phyloP scores from a whole-genome alignment of 495 filamentous ascomycete species.

The Sordaria brevicollis region DNA sequence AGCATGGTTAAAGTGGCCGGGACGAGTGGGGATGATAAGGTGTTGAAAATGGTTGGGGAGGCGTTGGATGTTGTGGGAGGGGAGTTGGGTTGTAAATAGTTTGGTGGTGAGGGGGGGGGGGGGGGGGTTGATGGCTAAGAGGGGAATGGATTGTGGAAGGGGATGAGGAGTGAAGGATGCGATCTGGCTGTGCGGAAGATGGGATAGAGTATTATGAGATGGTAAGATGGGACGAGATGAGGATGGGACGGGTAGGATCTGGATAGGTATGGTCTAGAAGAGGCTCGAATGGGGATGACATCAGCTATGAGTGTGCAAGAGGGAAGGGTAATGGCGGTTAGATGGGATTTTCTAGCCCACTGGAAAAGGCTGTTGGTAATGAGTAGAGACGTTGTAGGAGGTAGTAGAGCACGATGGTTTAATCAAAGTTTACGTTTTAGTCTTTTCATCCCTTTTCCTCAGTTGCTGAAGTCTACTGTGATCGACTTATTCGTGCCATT shows the following conservation, averaged over 20 bases:
- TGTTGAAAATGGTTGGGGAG: slow-evolving; percentile 43
- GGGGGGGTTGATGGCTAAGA: too few species aligned
- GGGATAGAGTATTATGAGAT: neutral
- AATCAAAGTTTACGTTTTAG: neutral
- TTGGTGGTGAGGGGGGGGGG: neutral
- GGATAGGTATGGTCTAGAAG: neutral
- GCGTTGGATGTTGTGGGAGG: slow-evolving; percentile 57
- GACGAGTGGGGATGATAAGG: slow-evolving; percentile 50
- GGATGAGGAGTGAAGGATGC: neutral
- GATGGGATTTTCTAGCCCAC: neutral
- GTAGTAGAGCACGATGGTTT: neutral
- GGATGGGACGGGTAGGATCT: neutral
- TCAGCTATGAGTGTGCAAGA: neutral
- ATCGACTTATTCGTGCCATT: neutral
- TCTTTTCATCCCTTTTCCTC: neutral
- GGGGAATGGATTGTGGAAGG: neutral
- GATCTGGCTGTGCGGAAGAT: too few species aligned
- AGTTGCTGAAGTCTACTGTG: neutral
- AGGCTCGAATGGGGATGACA: neutral
- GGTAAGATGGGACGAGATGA: neutral
- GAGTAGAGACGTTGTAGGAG: neutral
- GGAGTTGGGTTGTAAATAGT: slow-evolving; percentile 46
- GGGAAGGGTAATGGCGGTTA: neutral
- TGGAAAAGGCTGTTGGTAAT: neutral
- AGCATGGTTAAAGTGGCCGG: slow-evolving; percentile 59